A percentile compares a stretch with the other conserved stretches of the same genome.
Conservation (phyloP, 2,329 filamentous ascomycete species). For the Daldinia sp. region DNA sequence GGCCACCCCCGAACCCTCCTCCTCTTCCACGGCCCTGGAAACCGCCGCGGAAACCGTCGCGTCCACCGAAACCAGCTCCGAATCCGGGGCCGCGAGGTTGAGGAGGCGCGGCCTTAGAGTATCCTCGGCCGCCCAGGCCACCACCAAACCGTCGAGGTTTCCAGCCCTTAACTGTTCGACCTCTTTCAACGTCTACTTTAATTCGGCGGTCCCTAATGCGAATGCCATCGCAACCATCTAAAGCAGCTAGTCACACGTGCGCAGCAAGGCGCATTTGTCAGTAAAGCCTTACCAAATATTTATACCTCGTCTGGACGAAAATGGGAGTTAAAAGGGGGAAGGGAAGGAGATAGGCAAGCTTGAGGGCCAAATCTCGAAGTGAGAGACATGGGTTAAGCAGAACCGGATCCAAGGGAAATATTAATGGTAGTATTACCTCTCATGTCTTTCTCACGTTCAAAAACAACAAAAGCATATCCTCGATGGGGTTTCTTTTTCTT, state of each 20-base stretch:
- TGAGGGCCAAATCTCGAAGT: slow-evolving; percentile 68
- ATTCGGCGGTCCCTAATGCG: slow-evolving; percentile 92
- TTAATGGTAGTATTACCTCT: slow-evolving; percentile 81
- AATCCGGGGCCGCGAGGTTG: slow-evolving; percentile 76
- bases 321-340: slow-evolving; percentile 17
- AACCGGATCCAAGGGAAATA: slow-evolving; percentile 53
- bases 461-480: slow-evolving; percentile 97
- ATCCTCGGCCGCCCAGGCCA: slow-evolving; percentile 90
- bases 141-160: slow-evolving; percentile 91
- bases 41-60: slow-evolving; percentile 68
- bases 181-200: slow-evolving; percentile 95
- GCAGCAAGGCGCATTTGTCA: slow-evolving; percentile 74
- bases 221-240: slow-evolving; percentile 86
- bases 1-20: slow-evolving; percentile 53
- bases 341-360: slow-evolving; percentile 64
- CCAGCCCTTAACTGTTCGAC: slow-evolving; percentile 94
- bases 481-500: slow-evolving; percentile 85
- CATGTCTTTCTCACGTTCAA: slow-evolving; percentile 98
- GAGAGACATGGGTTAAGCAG: slow-evolving; percentile 55
- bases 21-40: slow-evolving; percentile 62
- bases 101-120: slow-evolving; percentile 83
- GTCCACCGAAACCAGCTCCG: slow-evolving; percentile 67
- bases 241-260: slow-evolving; percentile 80
- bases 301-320: slow-evolving; percentile 55
- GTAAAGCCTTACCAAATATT: slow-evolving; percentile 71